Evolutionary conservation across 148 eudicot genomes (phyloP).

Genomic region (Silene conica): DNA sequence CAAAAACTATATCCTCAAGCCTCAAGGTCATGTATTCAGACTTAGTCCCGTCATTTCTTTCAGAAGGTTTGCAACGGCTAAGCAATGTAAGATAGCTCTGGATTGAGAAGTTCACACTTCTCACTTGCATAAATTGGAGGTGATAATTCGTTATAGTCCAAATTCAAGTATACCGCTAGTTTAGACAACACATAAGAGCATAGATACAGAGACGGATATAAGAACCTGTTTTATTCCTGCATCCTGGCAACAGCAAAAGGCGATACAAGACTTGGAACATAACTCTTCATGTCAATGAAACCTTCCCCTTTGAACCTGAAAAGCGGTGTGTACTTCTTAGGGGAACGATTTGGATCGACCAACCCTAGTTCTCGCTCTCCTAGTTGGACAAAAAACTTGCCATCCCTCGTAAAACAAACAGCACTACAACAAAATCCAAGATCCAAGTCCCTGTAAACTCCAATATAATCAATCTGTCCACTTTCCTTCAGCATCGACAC

Average conservation of each 20-base stretch:
- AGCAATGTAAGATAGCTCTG: too few relatives aligned
- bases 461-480: slow-evolving; percentile 26
- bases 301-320: slow-evolving; percentile 19
- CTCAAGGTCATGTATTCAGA: too few relatives aligned
- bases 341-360: slow-evolving; percentile 20
- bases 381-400: slow-evolving; percentile 17
- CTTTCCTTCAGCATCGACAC: slow-evolving; percentile 13
- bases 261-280: slow-evolving; percentile 25
- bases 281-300: slow-evolving; percentile 7
- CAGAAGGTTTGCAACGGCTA: too few relatives aligned
- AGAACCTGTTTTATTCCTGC: slow-evolving; percentile 5
- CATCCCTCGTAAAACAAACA: slow-evolving; percentile 17
- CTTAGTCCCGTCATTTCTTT: too few relatives aligned
- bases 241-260: slow-evolving; percentile 1
- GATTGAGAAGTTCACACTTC: too few relatives aligned
- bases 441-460: slow-evolving; percentile 27
- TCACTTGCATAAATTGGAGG: too few relatives aligned
- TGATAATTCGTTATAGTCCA: not conserved
- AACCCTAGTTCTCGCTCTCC: slow-evolving; percentile 22
- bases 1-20: too few relatives aligned
- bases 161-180: not conserved
- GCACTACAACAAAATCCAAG: slow-evolving; percentile 19
- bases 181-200: not conserved
- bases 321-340: slow-evolving; percentile 20
- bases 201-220: too few relatives aligned